Evolutionary conservation across 2,329 filamentous ascomycete species (phyloP).

Genomic region (Nannizziopsis barbatae): DNA sequence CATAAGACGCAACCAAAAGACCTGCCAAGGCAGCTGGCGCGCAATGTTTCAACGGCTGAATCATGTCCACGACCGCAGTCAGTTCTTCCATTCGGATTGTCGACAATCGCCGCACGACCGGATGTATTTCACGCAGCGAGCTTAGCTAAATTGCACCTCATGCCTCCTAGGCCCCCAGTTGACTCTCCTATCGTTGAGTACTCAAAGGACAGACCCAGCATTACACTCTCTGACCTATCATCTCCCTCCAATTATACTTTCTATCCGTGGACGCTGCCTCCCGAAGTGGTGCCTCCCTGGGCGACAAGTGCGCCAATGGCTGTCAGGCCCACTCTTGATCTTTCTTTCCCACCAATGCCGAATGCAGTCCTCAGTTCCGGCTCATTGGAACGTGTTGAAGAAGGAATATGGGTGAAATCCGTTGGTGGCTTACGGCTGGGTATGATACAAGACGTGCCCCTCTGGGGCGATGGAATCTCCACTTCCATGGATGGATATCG

Average conservation of each 20-base stretch:
- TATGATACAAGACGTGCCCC: conserved; percentile 38
- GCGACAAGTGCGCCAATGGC: conserved; percentile 66
- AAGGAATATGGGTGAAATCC: conserved; percentile 50
- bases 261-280: conserved; percentile 87
- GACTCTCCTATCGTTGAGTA: conserved; percentile 47
- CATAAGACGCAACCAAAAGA: conserved; percentile 9
- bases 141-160: conserved; percentile 68
- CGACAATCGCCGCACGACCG: conserved; percentile 62
- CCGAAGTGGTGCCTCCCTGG: conserved; percentile 59
- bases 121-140: conserved; percentile 86
- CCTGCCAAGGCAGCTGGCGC: conserved; percentile 16
- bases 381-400: conserved; percentile 45
- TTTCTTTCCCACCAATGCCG: conserved; percentile 51
- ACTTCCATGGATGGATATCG: conserved; percentile 30
- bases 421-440: conserved; percentile 48
- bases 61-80: conserved; percentile 56
- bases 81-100: conserved; percentile 57
- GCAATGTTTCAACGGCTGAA: conserved; percentile 27
- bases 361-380: conserved; percentile 38
- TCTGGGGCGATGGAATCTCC: conserved; percentile 18
- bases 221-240: conserved; percentile 43
- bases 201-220: conserved; percentile 45
- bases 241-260: conserved; percentile 68
- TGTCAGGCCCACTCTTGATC: conserved; percentile 58
- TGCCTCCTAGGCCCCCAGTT: conserved; percentile 48